Percentiles rank a stretch among this genome's conserved stretches.
phyloP scores from a whole-genome alignment of 2,329 filamentous ascomycete species.

The Colletotrichum shisoi region DNA sequence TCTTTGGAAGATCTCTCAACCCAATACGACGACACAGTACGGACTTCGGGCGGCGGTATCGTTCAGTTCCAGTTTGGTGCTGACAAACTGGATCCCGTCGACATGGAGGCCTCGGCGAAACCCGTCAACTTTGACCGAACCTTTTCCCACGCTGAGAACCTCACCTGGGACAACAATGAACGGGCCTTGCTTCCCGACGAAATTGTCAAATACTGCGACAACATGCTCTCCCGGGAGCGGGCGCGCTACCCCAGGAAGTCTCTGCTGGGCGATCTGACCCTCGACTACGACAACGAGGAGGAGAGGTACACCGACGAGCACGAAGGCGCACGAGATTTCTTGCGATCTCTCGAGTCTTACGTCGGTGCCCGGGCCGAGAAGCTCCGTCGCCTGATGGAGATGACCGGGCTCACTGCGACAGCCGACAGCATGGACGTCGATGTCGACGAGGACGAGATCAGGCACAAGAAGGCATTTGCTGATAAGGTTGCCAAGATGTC shows the following conservation, averaged over 20 bases:
- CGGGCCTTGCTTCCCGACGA: conserved; percentile 75
- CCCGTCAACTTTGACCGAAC: conserved; percentile 93
- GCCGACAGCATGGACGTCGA: conserved; percentile 45
- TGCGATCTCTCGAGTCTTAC: conserved; percentile 78
- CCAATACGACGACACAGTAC: conserved; percentile 92
- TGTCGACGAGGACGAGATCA: conserved; percentile 42
- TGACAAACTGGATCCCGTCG: conserved; percentile 92
- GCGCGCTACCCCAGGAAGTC: conserved; percentile 68
- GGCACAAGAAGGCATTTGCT: conserved; percentile 53
- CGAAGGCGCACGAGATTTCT: conserved; percentile 83
- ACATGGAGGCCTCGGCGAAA: conserved; percentile 94
- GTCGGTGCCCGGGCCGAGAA: conserved; percentile 69
- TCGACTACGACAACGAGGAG: conserved; percentile 74
- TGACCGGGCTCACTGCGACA: conserved; percentile 31
- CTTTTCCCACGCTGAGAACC: conserved; percentile 79
- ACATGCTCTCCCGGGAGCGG: conserved; percentile 73
- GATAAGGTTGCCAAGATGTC: conserved; percentile 88
- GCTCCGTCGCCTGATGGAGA: conserved; percentile 50
- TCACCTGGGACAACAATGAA: conserved; percentile 82
- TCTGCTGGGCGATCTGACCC: conserved; percentile 66
- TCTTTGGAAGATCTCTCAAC: conserved; percentile 93
- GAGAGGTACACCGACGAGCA: conserved; percentile 77
- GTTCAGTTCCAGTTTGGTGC: conserved; percentile 98
- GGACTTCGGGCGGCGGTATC: conserved; percentile 85
- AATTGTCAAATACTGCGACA: conserved; percentile 72